A percentile compares a stretch with the other conserved stretches of the same genome.
phyloP scores from a whole-genome alignment of 2,329 filamentous ascomycete species.

The Ceratocystis variospora region DNA sequence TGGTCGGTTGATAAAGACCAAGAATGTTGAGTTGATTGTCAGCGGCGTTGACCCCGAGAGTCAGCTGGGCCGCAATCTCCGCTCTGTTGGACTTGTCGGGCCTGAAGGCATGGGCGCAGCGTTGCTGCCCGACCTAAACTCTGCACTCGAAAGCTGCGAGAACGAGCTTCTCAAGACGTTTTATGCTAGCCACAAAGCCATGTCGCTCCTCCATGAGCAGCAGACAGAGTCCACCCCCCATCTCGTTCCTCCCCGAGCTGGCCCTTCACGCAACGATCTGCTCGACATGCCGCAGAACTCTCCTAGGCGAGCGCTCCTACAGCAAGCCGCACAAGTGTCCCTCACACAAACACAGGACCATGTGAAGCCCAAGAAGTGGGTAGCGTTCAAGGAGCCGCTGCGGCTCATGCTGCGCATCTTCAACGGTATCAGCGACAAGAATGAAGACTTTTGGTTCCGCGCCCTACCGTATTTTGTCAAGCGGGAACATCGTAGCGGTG shows the following conservation, averaged over 20 bases:
- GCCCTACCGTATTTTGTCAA: slow-evolving; percentile 61
- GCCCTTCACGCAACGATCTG: slow-evolving; percentile 22
- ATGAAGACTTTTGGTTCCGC: slow-evolving; percentile 92
- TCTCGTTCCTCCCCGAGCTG: slow-evolving; percentile 34
- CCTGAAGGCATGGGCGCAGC: slow-evolving; percentile 59
- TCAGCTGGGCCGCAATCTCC: slow-evolving; percentile 62
- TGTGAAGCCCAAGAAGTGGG: slow-evolving; percentile 57
- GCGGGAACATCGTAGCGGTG: slow-evolving; percentile 52
- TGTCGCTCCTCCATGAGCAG: slow-evolving; percentile 27
- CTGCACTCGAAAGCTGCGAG: slow-evolving; percentile 84
- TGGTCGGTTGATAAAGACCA: slow-evolving; percentile 65
- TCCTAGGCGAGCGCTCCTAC: slow-evolving; percentile 64
- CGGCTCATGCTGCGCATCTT: slow-evolving; percentile 93
- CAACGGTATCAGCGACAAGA: slow-evolving; percentile 67
- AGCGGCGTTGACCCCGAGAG: slow-evolving; percentile 67
- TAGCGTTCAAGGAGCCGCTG: slow-evolving; percentile 76
- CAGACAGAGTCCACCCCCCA: slow-evolving; percentile 32
- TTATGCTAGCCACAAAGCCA: slow-evolving; percentile 54
- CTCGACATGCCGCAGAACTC: slow-evolving; percentile 49
- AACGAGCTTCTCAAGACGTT: slow-evolving; percentile 80
- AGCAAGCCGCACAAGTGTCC: slow-evolving; percentile 53
- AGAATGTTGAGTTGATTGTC: slow-evolving; percentile 66
- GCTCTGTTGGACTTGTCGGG: slow-evolving; percentile 64
- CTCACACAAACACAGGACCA: slow-evolving; percentile 45
- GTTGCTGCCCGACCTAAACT: slow-evolving; percentile 81